Evolutionary conservation across 768 basidiomycete genomes (phyloP).

Genomic region (Kwoniella sp.): DNA sequence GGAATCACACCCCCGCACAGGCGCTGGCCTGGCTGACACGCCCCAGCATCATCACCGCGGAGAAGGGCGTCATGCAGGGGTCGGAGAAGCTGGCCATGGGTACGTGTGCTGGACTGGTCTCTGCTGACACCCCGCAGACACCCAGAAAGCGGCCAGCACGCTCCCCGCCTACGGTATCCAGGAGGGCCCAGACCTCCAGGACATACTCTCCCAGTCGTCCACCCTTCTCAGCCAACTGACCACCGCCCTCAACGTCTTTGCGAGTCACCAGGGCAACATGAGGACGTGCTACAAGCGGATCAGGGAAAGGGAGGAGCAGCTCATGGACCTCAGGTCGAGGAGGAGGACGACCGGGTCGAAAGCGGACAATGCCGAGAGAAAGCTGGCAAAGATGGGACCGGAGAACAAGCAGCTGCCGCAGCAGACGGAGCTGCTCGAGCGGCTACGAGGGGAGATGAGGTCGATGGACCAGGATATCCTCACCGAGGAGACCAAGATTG

Average conservation of each 20-base stretch:
- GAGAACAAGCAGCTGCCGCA: slow-evolving; percentile 75
- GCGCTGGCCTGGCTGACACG: background rate
- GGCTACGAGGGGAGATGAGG: slow-evolving; percentile 68
- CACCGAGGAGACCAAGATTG: slow-evolving; percentile 70
- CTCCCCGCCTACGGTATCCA: slow-evolving; percentile 48
- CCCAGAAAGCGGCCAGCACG: slow-evolving; percentile 38
- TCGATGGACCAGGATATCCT: slow-evolving; percentile 75
- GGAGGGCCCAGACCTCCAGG: slow-evolving; percentile 53
- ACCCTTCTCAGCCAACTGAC: slow-evolving; percentile 66
- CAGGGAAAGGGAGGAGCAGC: slow-evolving; percentile 73
- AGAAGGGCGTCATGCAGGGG: slow-evolving; percentile 66
- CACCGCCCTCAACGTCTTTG: slow-evolving; percentile 64
- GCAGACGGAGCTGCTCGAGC: slow-evolving; percentile 70
- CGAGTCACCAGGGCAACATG: slow-evolving; percentile 65
- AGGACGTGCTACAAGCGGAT: slow-evolving; percentile 73
- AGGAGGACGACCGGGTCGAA: slow-evolving; percentile 63
- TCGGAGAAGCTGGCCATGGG: slow-evolving; percentile 37
- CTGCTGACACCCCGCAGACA: slow-evolving; percentile 24
- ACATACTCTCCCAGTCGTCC: slow-evolving; percentile 67
- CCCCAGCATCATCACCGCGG: slow-evolving; percentile 66
- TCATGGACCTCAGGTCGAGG: slow-evolving; percentile 70
- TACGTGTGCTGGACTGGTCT: background rate
- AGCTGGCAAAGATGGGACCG: slow-evolving; percentile 80
- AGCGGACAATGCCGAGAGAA: slow-evolving; percentile 80
- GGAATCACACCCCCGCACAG: background rate